Percentiles rank a stretch among this genome's conserved stretches.
Evolutionary conservation across 306 rosid species (phyloP).

Genomic region (Sophora flavescens): DNA sequence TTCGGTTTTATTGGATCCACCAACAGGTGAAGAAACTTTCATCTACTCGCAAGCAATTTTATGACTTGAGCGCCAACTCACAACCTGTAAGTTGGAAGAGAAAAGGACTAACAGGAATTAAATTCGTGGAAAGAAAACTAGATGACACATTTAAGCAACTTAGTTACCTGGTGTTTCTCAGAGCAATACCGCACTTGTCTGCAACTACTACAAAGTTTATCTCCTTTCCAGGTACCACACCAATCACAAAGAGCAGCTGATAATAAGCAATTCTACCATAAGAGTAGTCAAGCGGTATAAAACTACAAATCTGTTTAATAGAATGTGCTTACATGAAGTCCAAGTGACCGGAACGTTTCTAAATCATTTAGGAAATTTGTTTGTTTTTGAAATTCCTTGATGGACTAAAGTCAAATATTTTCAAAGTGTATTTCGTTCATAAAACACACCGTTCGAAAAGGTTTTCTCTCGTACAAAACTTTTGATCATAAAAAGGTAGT

Average conservation of each 20-base stretch:
- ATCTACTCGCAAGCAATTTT: conserved; percentile 59
- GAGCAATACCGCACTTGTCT: conserved; percentile 67
- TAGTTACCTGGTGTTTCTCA: conserved; percentile 69
- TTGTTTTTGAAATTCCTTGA: no score
- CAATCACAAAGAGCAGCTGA: conserved; percentile 75
- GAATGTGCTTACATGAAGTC: not conserved
- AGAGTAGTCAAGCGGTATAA: conserved; percentile 4
- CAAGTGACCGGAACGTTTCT: no score
- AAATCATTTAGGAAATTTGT: no score
- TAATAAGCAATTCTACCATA: conserved; percentile 42
- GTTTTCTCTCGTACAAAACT: no score
- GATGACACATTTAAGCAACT: not conserved
- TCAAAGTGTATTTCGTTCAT: no score
- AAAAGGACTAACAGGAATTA: not conserved
- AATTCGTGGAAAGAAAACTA: not conserved
- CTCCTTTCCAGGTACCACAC: conserved; percentile 80
- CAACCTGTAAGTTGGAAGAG: conserved; percentile 47
- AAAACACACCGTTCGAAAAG: no score
- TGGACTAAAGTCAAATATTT: no score
- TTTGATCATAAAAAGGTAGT: no score
- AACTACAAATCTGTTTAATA: not conserved
- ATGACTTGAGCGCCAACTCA: conserved; percentile 66
- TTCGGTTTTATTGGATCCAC: conserved; percentile 23
- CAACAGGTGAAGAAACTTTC: conserved; percentile 49
- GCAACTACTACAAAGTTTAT: conserved; percentile 63